Evolutionary conservation across 495 filamentous ascomycete species (phyloP).

Genomic region (Friedmanniomyces simplex): DNA sequence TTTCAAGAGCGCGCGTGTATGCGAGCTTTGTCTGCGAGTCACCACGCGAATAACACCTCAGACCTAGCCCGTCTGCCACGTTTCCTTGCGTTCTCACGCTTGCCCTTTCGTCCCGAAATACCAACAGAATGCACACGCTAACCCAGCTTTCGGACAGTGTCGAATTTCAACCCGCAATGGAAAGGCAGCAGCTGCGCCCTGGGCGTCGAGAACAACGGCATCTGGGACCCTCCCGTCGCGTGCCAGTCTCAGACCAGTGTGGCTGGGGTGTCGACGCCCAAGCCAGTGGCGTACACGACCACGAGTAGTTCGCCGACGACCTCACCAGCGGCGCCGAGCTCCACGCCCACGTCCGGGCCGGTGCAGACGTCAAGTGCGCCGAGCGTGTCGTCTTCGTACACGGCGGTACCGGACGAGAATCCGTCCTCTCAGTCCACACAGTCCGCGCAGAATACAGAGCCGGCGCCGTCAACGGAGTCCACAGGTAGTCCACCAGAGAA

Average conservation of each 20-base stretch:
- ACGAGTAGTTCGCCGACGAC: background rate
- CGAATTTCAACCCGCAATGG: background rate
- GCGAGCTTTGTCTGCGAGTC: too few relatives aligned
- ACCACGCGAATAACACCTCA: too few relatives aligned
- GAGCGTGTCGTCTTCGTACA: background rate
- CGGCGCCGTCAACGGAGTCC: background rate
- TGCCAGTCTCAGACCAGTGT: background rate
- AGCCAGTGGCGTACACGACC: background rate
- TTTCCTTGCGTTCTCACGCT: too few relatives aligned
- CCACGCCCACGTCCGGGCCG: background rate
- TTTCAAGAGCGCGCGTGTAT: too few relatives aligned
- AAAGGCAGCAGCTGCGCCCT: background rate
- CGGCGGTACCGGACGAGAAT: background rate
- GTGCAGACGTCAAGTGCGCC: background rate
- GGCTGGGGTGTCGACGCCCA: background rate
- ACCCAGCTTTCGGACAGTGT: background rate
- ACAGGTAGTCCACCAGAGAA: background rate
- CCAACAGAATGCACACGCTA: too few relatives aligned
- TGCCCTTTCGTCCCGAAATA: too few relatives aligned
- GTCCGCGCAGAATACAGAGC: background rate
- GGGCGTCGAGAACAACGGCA: background rate
- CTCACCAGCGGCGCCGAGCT: background rate
- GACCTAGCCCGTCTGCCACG: too few relatives aligned
- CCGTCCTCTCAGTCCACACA: background rate
- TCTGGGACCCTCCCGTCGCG: slow-evolving; percentile 2